A percentile compares a stretch with the other conserved stretches of the same genome.
phyloP scores from a whole-genome alignment of 352 stramenopile genomes.

The Phytophthora ohioensis region DNA sequence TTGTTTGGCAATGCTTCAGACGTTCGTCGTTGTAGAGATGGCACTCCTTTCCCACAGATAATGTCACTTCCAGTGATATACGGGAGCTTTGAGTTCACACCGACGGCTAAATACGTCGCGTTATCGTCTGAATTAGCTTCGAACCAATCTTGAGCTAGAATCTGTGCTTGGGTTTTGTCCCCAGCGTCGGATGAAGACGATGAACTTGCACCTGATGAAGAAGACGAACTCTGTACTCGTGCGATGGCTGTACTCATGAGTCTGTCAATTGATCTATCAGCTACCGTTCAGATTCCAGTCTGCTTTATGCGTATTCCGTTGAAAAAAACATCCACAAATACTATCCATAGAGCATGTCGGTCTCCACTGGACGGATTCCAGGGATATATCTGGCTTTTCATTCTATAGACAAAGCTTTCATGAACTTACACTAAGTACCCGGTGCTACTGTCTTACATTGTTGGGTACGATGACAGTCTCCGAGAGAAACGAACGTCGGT shows the following conservation, averaged over 20 bases:
- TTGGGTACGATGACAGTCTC: constrained; percentile 6
- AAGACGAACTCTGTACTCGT: constrained; percentile 26
- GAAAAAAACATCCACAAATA: constrained; percentile 6
- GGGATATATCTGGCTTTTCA: constrained; percentile 23
- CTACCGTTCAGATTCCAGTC: constrained; percentile 11
- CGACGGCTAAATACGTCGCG: constrained; percentile 44
- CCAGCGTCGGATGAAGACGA: constrained; percentile 1
- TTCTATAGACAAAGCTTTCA: neutral
- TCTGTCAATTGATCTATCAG: constrained; percentile 17
- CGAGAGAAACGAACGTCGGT: neutral
- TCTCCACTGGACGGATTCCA: constrained; percentile 32
- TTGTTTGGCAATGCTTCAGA: constrained; percentile 35
- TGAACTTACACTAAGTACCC: neutral
- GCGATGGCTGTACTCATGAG: neutral
- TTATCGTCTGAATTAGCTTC: constrained; percentile 41
- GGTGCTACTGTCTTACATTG: constrained; percentile 30
- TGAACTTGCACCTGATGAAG: constrained; percentile 4
- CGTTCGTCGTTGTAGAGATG: constrained; percentile 46
- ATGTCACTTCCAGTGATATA: constrained; percentile 38
- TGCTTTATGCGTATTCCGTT: constrained; percentile 18
- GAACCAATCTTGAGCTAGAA: constrained; percentile 47
- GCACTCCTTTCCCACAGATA: constrained; percentile 43
- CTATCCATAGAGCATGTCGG: constrained; percentile 33
- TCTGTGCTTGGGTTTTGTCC: constrained; percentile 24
- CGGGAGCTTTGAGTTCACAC: constrained; percentile 38